Evolutionary conservation across 1,284 basidiomycete genomes (phyloP), one percentile per base, ranked within the genome.

Genomic region (Naganishia liquefaciens): DNA sequence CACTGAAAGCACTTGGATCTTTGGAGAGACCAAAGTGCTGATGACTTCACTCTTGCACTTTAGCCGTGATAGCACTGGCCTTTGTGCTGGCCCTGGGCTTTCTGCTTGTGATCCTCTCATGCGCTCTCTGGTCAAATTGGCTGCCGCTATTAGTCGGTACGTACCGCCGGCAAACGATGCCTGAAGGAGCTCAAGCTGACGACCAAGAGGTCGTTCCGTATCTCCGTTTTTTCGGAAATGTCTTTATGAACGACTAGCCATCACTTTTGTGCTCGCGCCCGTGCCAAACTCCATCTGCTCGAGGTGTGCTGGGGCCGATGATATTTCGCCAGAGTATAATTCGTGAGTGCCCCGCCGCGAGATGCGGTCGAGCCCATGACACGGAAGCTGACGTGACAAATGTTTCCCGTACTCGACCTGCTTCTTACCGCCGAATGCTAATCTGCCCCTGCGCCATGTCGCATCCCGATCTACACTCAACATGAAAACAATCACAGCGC

Each of bases 61-160:
- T 67, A 95, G 92, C 91, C 74, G 92, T 96, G 71, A 93, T 96
- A 72, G 83, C 95, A 66, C 86, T 97, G 61, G 93, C 95, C 4
- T 96, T 99, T 79, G 91, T 97, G 65, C 87, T 99, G 47, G 96
- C 96, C 15, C 85, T 96, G 33, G 96, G 96, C 28, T 99, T 99
- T 81, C 82, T 99, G 64, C 86, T 99, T 74, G 91, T 99, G 76
- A 99, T 99, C 78, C 88, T 99, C 33, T 94, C 92, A 1, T 99
- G 96, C 77, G 95, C 96, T 27, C 82, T 99, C 43, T 99, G 90
- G 88, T 81, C 86, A 40, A 99, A 99, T 79, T 99, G 96, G 96
- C 83, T 99, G 17, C 96, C 96, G 51, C 82, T 99, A 55, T 85
- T 99, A 70, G 95, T 98, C 71, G 95, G 95, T 96, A 73, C 76